These are phyloP conservation scores for Lentinula edodes DNA, from an alignment of 768 basidiomycete species.

Conservation along the genomic window DNA sequence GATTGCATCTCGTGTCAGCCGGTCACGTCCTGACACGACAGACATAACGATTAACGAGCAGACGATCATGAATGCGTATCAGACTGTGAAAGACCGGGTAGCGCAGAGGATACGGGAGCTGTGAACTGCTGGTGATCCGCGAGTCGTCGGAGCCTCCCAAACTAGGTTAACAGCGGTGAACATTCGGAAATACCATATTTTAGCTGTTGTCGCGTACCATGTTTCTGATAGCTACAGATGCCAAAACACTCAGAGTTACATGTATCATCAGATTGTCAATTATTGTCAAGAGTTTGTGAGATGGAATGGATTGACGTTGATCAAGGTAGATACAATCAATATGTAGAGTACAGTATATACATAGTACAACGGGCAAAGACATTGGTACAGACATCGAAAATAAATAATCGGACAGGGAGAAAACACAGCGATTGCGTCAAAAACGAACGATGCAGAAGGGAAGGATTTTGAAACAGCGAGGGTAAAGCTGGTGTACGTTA, in stretches of 20 bases:
- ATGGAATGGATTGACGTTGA: too few species aligned
- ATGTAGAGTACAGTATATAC: not conserved
- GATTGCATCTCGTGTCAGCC: constrained; percentile 91
- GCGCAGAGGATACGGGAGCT: constrained; percentile 78
- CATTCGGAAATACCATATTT: too few species aligned
- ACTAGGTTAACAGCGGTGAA: too few species aligned
- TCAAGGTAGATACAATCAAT: not conserved
- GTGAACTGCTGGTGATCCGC: constrained; percentile 22
- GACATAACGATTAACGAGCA: constrained; percentile 99
- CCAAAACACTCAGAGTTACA: too few species aligned
- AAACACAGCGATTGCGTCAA: not conserved
- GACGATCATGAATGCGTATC: constrained; percentile 89
- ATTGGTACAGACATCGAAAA: not conserved
- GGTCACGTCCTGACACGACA: constrained; percentile 87
- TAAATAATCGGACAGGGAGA: not conserved
- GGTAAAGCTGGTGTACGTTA: too few species aligned
- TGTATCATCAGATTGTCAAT: too few species aligned
- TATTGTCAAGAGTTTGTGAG: too few species aligned
- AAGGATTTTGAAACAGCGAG: too few species aligned
- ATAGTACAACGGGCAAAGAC: not conserved
- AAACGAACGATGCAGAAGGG: not conserved
- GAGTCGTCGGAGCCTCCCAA: too few species aligned
- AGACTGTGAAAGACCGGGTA: constrained; percentile 82
- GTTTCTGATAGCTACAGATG: too few species aligned
- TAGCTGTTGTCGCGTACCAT: too few species aligned